Evolutionary conservation across 2,329 filamentous ascomycete genomes (phyloP), one percentile per base, ranked within the genome.

Genomic region (Colletotrichum tropicale): DNA sequence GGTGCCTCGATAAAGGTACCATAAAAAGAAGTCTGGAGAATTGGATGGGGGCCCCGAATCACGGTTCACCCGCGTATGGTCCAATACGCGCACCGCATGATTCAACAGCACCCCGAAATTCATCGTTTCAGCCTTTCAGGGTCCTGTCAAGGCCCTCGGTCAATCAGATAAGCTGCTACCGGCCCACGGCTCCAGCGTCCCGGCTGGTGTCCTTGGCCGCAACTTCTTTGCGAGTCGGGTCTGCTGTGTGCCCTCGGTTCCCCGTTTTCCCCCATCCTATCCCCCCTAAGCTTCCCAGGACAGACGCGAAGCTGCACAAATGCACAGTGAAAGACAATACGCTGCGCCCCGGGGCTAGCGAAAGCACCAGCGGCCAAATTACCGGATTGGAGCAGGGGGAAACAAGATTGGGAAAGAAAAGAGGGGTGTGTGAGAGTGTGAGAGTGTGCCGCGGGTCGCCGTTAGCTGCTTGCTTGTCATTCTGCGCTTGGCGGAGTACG

Each of bases 91-190:
- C 32, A 64, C 58, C n/a, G 69, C 73, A 68, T 75, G 73, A 75
- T 34, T 75, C 56, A 34, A 61, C 34, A 21, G 56, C n/a, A 52
- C 56, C 72, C 73, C 70, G 38, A 64, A 64, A 48, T 64, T 64
- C 38, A 8, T 67, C 38, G 73, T 75, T 75, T 75, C 73, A 75
- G 64, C 32, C 64, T 73, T 73, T 73, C 73, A 75, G 73, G 70
- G 73, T 75, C 73, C 70, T 68, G 56, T 73, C 69, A 48, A 73
- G 28, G 30, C 58, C 60, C 48, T 55, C 60, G 26, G 18, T 34
- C 72, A 66, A 56, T 56, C 62, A 71, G 60, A 66, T 61, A 71
- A 66, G 71, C 43, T 74, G 55, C 36, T 48, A 21, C 28, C 34
- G 61, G 61, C 36, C 52, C 43, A 28, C 36, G 24, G 62, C 62